Evolutionary conservation across 2,329 filamentous ascomycete species (phyloP).

Genomic region (Piedraia hortae): DNA sequence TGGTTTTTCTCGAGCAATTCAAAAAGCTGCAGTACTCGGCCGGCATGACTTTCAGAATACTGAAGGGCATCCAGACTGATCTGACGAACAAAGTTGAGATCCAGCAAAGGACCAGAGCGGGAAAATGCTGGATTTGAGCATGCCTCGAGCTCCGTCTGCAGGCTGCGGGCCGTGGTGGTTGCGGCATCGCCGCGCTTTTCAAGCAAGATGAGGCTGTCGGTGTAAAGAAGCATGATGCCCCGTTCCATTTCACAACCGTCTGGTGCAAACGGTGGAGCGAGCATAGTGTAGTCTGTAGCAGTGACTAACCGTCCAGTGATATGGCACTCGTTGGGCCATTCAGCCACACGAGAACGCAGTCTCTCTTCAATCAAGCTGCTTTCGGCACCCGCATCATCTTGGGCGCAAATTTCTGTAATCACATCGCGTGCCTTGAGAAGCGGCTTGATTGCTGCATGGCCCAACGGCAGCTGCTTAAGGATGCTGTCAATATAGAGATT

Average conservation of each 20-base stretch:
- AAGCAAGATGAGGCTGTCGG: conserved; percentile 52
- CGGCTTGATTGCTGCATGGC: conserved; percentile 56
- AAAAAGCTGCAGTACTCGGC: conserved; percentile 8
- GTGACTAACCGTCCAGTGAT: conserved; percentile 54
- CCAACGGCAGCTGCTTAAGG: conserved; percentile 54
- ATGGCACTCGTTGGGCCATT: conserved; percentile 17
- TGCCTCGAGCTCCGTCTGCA: conserved; percentile 71
- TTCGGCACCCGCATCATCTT: conserved; percentile 44
- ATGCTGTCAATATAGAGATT: conserved; percentile 94
- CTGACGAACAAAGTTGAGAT: conserved; percentile 35
- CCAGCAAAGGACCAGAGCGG: conserved; percentile 18
- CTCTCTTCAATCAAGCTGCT: conserved; percentile 48
- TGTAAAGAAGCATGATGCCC: conserved; percentile 60
- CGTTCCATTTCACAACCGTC: conserved; percentile 5
- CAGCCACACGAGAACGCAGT: conserved; percentile 17
- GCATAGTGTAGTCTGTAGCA: conserved; percentile 52
- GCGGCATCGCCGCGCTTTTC: conserved; percentile 25
- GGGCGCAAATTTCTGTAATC: conserved; percentile 85
- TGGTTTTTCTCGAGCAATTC: conserved; percentile 5
- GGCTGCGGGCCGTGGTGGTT: conserved; percentile 42
- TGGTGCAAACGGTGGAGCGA: conserved; percentile 40
- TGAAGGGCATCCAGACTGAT: conserved; percentile 8
- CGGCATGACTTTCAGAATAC: conserved; percentile 7
- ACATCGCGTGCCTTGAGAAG: conserved; percentile 79
- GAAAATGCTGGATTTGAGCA: conserved; percentile 15